These are phyloP conservation scores for Arthrobotrys sphaeroides DNA, from an alignment of 2,329 filamentous ascomycete species.

Conservation along the genomic window DNA sequence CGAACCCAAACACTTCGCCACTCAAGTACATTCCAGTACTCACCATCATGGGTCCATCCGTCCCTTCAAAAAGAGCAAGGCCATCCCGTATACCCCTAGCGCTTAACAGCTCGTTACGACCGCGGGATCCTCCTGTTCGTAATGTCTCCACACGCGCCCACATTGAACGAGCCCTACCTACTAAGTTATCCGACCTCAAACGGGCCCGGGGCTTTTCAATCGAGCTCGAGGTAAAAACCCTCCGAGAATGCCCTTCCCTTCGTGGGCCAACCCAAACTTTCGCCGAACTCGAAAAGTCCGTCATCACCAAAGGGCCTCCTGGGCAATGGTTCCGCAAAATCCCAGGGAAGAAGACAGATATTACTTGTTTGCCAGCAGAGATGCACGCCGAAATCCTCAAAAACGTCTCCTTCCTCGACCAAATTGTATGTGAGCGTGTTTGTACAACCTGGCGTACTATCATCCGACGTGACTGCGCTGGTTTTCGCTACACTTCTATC, in stretches of 20 bases:
- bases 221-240: conserved; percentile 3
- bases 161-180: background rate
- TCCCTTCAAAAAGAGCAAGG: too few species aligned
- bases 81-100: too few species aligned
- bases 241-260: conserved; percentile 8
- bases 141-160: background rate
- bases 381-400: conserved; percentile 36
- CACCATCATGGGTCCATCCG: too few species aligned
- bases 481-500: conserved; percentile 37
- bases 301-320: conserved; percentile 23
- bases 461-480: conserved; percentile 34
- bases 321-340: conserved; percentile 43
- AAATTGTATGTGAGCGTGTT: conserved; percentile 38
- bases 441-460: conserved; percentile 48
- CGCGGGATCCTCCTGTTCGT: background rate
- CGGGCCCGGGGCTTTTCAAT: background rate
- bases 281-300: conserved; percentile 13
- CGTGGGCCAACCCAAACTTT: background rate
- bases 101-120: too few species aligned
- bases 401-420: conserved; percentile 27
- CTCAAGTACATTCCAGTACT: too few species aligned
- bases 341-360: conserved; percentile 12
- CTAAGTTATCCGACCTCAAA: background rate
- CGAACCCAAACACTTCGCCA: too few species aligned
- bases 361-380: conserved; percentile 42